Base-by-base conservation (phyloP, 129 eudicot species). In the Artemisia tridentata region DNA sequence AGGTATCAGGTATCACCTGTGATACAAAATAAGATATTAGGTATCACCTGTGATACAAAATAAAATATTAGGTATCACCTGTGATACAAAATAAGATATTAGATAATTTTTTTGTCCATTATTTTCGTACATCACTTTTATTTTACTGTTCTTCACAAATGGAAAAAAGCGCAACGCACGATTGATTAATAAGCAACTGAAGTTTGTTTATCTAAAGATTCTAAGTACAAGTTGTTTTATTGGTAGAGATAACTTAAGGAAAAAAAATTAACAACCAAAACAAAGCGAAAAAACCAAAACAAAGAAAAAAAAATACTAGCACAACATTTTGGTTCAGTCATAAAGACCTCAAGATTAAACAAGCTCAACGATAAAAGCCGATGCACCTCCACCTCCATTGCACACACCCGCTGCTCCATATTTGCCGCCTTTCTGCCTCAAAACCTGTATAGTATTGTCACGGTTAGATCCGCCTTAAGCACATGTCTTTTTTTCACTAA, bases 341-440 rank as follows among this genome's bases (percentile, higher is more conserved):
- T 23, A 21, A 63, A 20, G 52, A 45, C 57, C 25, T 27, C 49
- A 55, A 7, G 56, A 66, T 86, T 78, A 92, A 68, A 84, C 68
- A 74, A 86, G 91, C 86, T 91, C 97, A 60, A 91, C n/a, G n/a
- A n/a, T n/a, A n/a, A n/a, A n/a, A n/a, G n/a, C n/a, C n/a, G n/a
- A n/a, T n/a, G n/a, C n/a, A 70, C 97, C 97, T 17, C 96, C 97
- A 68, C 97, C 97, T 64, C 97, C 97, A 58, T 91, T 91, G 86
- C 97, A 91, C 59, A 91, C 96, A 82, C 87, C 93, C 70, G 84
- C 97, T 31, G 88, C 91, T 72, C 97, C 96, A 63, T 84, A 84
- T 83, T 82, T 86, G 15, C 91, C 96, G 15, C 86, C n/a, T n/a
- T n/a, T n/a, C n/a, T n/a, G n/a, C n/a, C n/a, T n/a, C n/a, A n/a